Evolutionary conservation across 2,329 filamentous ascomycete genomes (phyloP), one percentile per base, ranked within the genome.

Genomic region (Penicillium occitanis): DNA sequence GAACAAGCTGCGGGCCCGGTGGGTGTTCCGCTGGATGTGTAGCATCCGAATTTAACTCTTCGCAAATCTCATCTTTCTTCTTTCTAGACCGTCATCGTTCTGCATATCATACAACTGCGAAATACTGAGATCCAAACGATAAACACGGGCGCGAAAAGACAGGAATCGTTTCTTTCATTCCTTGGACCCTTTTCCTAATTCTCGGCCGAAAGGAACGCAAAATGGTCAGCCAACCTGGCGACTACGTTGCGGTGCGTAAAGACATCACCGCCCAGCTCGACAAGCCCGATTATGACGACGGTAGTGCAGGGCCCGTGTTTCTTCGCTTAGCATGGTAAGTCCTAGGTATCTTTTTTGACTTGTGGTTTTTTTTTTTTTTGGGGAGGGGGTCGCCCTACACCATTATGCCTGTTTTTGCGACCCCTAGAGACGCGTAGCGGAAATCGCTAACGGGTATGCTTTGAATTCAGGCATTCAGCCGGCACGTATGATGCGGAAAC

Each of bases 241-340:
- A 80, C 69, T 80, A 81, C 73, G 75, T 76, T 55, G 81, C 83
- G 48, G 86, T 88, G 70, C 82, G 82, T 59, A 81, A 82, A 70
- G 85, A 86, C 70, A 84, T 88, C 63, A 77, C 76, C 68, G 78
- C 79, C 30, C 80, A 87, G 64, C 77, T 88, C 57, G 79, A 85
- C 68, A 85, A 88, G 73, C 87, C 87, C 25, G 85, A 81, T 69
- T 89, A 89, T 74, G 87, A 89, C 70, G 87, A 90, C 76, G 87
- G 87, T 19, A 87, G 84, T 66, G 85, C 86, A 35, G 87, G 87
- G 1, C 87, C 87, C 0, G 85, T 89, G 0, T 83, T 89, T 61
- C 86, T 89, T 64, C 84, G 87, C 13, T 79, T 89, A 48, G 87
- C 87, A 65, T 89, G 86, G 86, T 85, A 76, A 69, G 79, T 75